These are phyloP conservation scores for Marasmius oreades DNA, from an alignment of 1,284 basidiomycete genomes.

Conservation along the genomic window DNA sequence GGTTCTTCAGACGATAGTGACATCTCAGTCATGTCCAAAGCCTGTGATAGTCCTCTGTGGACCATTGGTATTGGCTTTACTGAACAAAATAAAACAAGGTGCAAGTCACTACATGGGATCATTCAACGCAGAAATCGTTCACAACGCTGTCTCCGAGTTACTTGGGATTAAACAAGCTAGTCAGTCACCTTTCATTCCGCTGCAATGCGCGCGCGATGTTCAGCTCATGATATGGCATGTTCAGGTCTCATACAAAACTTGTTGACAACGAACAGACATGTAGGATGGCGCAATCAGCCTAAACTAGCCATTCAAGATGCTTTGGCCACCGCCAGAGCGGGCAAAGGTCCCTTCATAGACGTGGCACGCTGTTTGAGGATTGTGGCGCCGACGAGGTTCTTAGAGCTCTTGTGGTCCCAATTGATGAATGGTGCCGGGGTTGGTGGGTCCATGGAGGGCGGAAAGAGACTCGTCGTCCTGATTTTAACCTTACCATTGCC, in stretches of 20 bases:
- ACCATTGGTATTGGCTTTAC: conserved; percentile 47
- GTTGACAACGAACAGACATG: conserved; percentile 11
- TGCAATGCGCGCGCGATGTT: neutral
- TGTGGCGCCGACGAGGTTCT: conserved; percentile 53
- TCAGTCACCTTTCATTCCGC: conserved; percentile 19
- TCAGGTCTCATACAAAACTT: conserved; percentile 14
- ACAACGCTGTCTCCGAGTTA: conserved; percentile 38
- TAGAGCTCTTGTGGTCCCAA: conserved; percentile 62
- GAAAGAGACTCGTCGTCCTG: conserved; percentile 59
- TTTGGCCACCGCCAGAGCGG: conserved; percentile 48
- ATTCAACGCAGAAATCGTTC: conserved; percentile 39
- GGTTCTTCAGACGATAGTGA: conserved; percentile 62
- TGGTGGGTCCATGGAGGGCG: conserved; percentile 55
- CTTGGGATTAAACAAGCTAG: conserved; percentile 39
- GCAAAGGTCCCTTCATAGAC: conserved; percentile 61
- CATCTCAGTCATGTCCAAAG: conserved; percentile 59
- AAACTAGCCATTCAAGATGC: conserved; percentile 52
- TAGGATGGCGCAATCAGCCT: conserved; percentile 41
- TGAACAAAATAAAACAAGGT: conserved; percentile 36
- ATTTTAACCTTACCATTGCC: conserved; percentile 56
- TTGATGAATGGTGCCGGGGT: conserved; percentile 41
- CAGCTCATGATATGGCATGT: conserved; percentile 18
- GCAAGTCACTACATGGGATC: conserved; percentile 22
- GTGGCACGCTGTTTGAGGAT: conserved; percentile 58
- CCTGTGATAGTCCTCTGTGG: conserved; percentile 64